Percentiles rank a stretch among this genome's conserved stretches.
Evolutionary conservation across 2,329 filamentous ascomycete genomes (phyloP).

Genomic region (Colletotrichum camelliae): DNA sequence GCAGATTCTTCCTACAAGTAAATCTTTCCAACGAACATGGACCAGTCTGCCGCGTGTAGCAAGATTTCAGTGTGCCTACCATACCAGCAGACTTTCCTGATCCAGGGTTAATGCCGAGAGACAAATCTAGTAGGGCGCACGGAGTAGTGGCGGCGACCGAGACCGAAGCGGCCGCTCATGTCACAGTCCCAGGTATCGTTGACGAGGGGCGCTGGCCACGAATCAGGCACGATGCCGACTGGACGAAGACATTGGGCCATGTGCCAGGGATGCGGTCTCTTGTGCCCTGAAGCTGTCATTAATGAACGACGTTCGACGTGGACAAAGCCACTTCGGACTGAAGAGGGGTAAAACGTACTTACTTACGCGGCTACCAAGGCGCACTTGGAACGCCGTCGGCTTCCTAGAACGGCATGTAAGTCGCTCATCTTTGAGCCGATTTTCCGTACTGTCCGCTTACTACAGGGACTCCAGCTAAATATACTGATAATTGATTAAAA

Average conservation of each 20-base stretch:
- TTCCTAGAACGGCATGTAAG: neutral
- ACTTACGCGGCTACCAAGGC: neutral
- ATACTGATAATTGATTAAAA: neutral
- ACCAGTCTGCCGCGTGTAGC: neutral
- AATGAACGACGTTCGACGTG: neutral
- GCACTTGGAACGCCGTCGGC: neutral
- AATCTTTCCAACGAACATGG: neutral
- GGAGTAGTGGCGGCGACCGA: neutral
- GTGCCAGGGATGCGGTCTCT: neutral
- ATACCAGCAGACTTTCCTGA: neutral
- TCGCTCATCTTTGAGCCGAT: neutral
- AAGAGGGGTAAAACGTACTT: neutral
- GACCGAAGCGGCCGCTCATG: neutral
- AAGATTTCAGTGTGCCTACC: neutral
- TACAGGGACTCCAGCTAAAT: neutral
- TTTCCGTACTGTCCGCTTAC: neutral
- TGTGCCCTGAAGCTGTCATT: neutral
- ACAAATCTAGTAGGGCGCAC: neutral
- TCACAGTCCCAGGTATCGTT: neutral
- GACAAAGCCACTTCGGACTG: neutral
- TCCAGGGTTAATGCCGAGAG: neutral
- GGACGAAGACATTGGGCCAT: neutral
- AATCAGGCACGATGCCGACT: neutral
- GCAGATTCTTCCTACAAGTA: neutral
- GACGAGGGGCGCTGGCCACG: neutral